phyloP scores from a whole-genome alignment of 1,284 basidiomycete genomes.

The Pascua guehoae region DNA sequence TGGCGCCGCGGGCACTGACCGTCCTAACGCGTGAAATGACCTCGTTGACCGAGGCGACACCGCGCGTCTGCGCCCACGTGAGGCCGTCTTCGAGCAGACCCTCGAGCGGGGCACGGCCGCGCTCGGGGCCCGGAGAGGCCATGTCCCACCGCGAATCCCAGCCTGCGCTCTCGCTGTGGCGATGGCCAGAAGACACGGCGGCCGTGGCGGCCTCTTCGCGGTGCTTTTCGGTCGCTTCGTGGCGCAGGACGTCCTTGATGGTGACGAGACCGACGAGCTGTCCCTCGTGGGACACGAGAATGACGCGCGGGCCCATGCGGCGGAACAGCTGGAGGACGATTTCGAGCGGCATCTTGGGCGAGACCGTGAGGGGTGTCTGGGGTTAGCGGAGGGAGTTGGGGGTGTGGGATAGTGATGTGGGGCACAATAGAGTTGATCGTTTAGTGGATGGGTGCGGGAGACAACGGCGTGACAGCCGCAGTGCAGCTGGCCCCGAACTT shows the following conservation, averaged over 20 bases:
- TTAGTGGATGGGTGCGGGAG: conserved; percentile 48
- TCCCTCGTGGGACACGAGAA: conserved; percentile 84
- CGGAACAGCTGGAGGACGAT: conserved; percentile 96
- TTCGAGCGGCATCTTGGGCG: conserved; percentile 88
- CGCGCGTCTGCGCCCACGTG: conserved; percentile 17
- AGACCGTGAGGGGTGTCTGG: conserved; percentile 81
- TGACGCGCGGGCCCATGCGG: conserved; percentile 90
- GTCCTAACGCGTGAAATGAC: conserved; percentile 15
- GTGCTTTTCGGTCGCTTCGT: conserved; percentile 57
- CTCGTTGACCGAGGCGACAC: conserved; percentile 16
- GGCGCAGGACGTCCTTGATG: conserved; percentile 89
- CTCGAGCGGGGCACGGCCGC: conserved; percentile 8
- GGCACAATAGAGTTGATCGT: no score
- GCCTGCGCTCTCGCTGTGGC: background rate
- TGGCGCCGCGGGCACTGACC: background rate
- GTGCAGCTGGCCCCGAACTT: conserved; percentile 21
- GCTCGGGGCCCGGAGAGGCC: background rate
- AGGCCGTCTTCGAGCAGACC: conserved; percentile 15
- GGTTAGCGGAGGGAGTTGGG: conserved; percentile 38
- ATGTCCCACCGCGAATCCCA: background rate
- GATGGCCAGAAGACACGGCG: background rate
- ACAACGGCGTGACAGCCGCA: no score
- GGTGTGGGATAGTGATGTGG: no score
- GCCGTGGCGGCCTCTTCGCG: conserved; percentile 9
- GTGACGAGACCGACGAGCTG: conserved; percentile 81